A percentile compares a stretch with the other conserved stretches of the same genome.
Conservation (phyloP, 106 monocot genomes). For the Chionographis japonica region DNA sequence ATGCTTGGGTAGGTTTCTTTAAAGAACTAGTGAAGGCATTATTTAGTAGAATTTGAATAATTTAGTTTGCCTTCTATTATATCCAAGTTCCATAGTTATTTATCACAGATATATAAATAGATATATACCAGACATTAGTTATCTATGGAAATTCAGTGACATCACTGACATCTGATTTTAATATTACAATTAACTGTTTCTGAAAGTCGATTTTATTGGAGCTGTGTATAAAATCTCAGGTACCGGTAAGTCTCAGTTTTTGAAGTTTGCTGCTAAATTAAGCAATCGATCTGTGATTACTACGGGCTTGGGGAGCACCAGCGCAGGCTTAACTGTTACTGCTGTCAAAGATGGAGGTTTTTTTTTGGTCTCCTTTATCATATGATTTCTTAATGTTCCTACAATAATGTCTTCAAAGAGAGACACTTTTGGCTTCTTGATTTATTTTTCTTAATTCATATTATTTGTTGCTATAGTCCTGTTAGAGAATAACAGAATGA, state of each 20-base stretch:
- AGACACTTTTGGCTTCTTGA: not conserved
- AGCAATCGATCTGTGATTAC: slow-evolving; percentile 92
- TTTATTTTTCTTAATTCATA: slow-evolving; percentile 1
- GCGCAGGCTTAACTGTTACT: slow-evolving; percentile 96
- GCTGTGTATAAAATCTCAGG: slow-evolving; percentile 34
- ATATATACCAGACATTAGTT: too few species aligned
- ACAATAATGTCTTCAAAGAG: not conserved
- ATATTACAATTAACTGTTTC: not conserved
- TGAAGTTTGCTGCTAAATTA: slow-evolving; percentile 97
- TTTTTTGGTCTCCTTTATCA: slow-evolving; percentile 1
- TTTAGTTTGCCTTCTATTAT: too few species aligned
- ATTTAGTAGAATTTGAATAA: too few species aligned
- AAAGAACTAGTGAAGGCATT: too few species aligned
- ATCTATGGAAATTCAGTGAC: too few species aligned
- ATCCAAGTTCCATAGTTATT: too few species aligned
- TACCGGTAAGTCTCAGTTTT: slow-evolving; percentile 96
- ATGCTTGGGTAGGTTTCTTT: too few species aligned
- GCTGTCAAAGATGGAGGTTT: slow-evolving; percentile 99
- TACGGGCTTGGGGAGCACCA: slow-evolving; percentile 96
- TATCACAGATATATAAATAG: too few species aligned
- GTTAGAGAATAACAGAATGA: too few species aligned
- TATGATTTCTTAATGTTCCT: not conserved
- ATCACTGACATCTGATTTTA: too few species aligned
- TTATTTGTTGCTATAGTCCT: too few species aligned
- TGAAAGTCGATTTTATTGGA: not conserved